Evolutionary conservation across 768 basidiomycete species (phyloP), one percentile per base, ranked within the genome.

Genomic region (Suillus cothurnatus): DNA sequence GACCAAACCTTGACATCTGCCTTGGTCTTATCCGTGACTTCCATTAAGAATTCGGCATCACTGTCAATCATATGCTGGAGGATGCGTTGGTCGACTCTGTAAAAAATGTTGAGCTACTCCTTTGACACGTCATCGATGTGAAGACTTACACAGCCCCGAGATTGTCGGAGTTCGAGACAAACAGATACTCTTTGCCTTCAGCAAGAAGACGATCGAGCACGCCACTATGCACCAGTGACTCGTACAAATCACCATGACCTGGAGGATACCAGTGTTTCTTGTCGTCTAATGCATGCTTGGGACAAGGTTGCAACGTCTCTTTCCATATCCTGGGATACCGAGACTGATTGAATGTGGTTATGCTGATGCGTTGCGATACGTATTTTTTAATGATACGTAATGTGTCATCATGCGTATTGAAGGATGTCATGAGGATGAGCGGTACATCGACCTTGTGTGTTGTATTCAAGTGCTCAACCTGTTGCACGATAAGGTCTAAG

Each of bases 361-460:
- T 94, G 77, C 93, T 92, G 74, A 97, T 86, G 74, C 95, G 93
- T 81, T 96, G 95, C 81, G 95, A 93, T 60, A 90, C 88, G 77
- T 97, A 97, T 81, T 97, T 97, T 79, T 97, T 94, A 80, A 96
- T 94, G 84, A 97, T 94, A 70, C 93, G 91, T 67, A 93, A 88
- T 59, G 96, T 97, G 77, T 98, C 95, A 43, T 97, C 94, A 76
- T 95, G 93, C 23, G 96, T 98, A 84, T 97, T 97, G 86, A 99
- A 98, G 63, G 94, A 97, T 74, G 95, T 97, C 97, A 97, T 97
- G 74, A 98, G 88, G 81, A 97, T 92, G 77, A 97, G 91, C n/a
- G 94, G 95, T 53, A 97, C 93, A 79, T 97, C 91, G 78, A 93
- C 90, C 68, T 86, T 87, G 74, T 87, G 82, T 58, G 87, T 85